Evolutionary conservation across 768 basidiomycete genomes (phyloP).

Genomic region (Lanmaoa rubissima): DNA sequence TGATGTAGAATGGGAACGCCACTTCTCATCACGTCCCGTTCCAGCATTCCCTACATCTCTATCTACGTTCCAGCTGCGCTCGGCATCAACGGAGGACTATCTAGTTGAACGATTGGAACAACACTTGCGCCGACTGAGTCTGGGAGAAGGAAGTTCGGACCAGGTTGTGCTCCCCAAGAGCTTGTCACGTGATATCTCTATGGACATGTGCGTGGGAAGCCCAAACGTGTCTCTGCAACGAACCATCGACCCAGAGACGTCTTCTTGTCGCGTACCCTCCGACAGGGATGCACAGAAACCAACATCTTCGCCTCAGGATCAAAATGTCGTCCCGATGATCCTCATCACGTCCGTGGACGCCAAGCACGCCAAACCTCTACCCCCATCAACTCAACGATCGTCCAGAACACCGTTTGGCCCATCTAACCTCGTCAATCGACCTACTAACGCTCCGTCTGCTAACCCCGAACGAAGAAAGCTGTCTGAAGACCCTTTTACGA

Average conservation of each 20-base stretch:
- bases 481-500: slow-evolving; percentile 19
- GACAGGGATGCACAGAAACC: not conserved
- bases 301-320: not conserved
- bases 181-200: slow-evolving; percentile 1
- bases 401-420: slow-evolving; percentile 14
- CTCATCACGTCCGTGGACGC: slow-evolving; percentile 27
- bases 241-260: not conserved
- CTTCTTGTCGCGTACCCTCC: not conserved
- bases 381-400: slow-evolving; percentile 7
- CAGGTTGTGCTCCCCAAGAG: not conserved
- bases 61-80: slow-evolving; percentile 22
- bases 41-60: slow-evolving; percentile 17
- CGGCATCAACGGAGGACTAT: slow-evolving; percentile 13
- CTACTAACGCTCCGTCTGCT: not conserved
- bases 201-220: slow-evolving; percentile 3
- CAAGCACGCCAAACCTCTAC: slow-evolving; percentile 23
- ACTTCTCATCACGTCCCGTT: not conserved
- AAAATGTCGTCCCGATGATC: slow-evolving; percentile 20
- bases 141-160: slow-evolving; percentile 14
- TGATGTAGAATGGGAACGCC: not conserved
- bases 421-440: slow-evolving; percentile 7
- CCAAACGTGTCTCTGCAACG: not conserved
- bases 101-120: slow-evolving; percentile 22
- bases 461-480: not conserved
- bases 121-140: slow-evolving; percentile 18